Percentiles rank a stretch among this genome's conserved stretches.
These are phyloP conservation scores for Tetracentron sinense DNA, from an alignment of 164 flowering plant species.

Conservation along the genomic window DNA sequence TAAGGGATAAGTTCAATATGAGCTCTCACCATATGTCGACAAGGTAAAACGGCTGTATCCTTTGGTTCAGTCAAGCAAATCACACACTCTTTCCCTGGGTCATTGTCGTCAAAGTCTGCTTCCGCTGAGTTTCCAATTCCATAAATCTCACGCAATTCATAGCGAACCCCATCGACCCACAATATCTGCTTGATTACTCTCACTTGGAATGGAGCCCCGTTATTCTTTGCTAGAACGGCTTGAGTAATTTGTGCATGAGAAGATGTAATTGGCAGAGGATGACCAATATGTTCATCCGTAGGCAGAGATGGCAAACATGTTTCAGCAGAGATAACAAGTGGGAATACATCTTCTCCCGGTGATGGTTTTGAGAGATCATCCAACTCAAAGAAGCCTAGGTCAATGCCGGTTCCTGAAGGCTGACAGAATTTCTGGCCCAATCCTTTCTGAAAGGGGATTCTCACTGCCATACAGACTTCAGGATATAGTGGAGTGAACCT, in stretches of 20 bases:
- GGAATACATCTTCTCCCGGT: conserved; percentile 63
- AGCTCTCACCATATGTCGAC: conserved; percentile 85
- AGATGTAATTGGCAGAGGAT: conserved; percentile 21
- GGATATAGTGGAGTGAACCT: conserved; percentile 60
- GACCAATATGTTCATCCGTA: conserved; percentile 26
- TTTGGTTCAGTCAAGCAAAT: conserved; percentile 93
- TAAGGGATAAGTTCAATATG: not conserved
- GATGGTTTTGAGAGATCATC: conserved; percentile 72
- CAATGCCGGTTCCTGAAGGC: conserved; percentile 79
- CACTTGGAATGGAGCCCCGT: conserved; percentile 45
- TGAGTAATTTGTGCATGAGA: conserved; percentile 73
- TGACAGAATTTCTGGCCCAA: conserved; percentile 65
- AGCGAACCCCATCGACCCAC: conserved; percentile 71
- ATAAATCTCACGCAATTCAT: conserved; percentile 81
- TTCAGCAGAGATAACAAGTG: conserved; percentile 79
- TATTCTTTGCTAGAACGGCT: conserved; percentile 61
- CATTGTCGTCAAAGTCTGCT: conserved; percentile 41
- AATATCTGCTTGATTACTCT: conserved; percentile 69
- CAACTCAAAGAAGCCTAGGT: conserved; percentile 66
- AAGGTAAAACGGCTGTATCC: conserved; percentile 86
- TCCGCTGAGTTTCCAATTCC: conserved; percentile 62
- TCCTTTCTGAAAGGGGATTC: conserved; percentile 64
- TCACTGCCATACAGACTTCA: conserved; percentile 47
- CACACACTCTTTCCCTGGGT: conserved; percentile 72
- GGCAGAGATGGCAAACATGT: conserved; percentile 28